A percentile compares a stretch with the other conserved stretches of the same genome.
These are phyloP conservation scores for Obelidium mucronatum DNA, from an alignment of 192 early-diverging fungal genomes.

Conservation along the genomic window DNA sequence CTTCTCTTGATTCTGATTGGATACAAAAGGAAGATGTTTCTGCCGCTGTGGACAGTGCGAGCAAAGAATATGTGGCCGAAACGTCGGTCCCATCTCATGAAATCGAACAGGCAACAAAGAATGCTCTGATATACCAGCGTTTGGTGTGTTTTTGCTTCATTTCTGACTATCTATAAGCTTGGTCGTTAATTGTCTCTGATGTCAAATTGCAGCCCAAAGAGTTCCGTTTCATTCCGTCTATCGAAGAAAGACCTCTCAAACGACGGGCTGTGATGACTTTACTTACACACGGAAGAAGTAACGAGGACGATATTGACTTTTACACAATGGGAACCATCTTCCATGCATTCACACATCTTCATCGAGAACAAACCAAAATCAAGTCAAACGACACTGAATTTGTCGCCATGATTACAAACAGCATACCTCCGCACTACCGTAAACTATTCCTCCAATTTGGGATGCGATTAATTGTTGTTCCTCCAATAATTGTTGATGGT, in stretches of 20 bases:
- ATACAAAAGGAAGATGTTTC: too few species aligned
- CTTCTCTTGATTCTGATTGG: too few species aligned
- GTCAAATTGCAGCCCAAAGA: too few species aligned
- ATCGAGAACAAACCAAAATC: neutral
- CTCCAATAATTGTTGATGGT: neutral
- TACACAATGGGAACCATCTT: neutral
- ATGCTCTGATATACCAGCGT: too few species aligned
- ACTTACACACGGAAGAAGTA: neutral
- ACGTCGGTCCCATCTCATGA: too few species aligned
- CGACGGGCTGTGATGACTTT: constrained; percentile 10
- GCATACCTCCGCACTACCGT: neutral
- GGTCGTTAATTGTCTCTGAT: too few species aligned
- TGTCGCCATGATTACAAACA: constrained; percentile 6
- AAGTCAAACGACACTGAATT: constrained; percentile 8
- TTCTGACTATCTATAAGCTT: too few species aligned
- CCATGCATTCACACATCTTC: neutral
- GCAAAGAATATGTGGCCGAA: too few species aligned
- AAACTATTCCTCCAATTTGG: neutral
- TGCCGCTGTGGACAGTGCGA: too few species aligned
- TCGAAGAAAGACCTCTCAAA: constrained; percentile 10
- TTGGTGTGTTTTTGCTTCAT: too few species aligned
- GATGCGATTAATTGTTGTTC: constrained; percentile 15
- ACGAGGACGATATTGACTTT: neutral
- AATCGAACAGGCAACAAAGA: too few species aligned
- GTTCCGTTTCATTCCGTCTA: constrained; percentile 5